Conservation (phyloP, 257 asterid genomes). For the Jaltomata sinuosa region DNA sequence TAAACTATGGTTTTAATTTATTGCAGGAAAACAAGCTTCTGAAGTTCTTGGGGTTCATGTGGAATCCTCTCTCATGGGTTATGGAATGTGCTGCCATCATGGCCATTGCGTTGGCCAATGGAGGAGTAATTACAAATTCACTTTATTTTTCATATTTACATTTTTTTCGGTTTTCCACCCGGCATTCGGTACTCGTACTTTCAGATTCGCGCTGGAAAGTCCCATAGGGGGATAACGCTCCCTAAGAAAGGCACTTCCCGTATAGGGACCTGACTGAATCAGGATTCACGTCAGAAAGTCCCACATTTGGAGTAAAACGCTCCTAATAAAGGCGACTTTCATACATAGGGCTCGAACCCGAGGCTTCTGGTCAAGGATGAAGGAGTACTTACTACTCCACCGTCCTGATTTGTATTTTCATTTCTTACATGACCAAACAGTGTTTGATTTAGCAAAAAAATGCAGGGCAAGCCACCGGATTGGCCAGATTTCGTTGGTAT, state of each 20-base stretch:
- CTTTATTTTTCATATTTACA: not conserved
- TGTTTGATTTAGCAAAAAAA: not conserved
- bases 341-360: not conserved
- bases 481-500: conserved; percentile 84
- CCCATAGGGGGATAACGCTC: too few relatives aligned
- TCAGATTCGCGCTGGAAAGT: too few relatives aligned
- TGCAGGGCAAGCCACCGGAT: conserved; percentile 67
- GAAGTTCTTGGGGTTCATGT: conserved; percentile 87
- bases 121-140: conserved; percentile 39
- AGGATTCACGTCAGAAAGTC: too few relatives aligned
- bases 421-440: not conserved
- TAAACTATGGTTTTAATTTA: not conserved
- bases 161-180: not conserved
- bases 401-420: not conserved
- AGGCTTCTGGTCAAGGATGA: not conserved
- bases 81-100: conserved; percentile 87
- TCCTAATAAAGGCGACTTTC: not conserved
- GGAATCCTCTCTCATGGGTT: conserved; percentile 99
- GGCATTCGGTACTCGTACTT: too few relatives aligned
- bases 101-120: conserved; percentile 81
- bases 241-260: too few relatives aligned
- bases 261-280: too few relatives aligned
- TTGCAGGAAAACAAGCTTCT: conserved; percentile 46
- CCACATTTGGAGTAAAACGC: not conserved
- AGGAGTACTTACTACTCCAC: not conserved